Base-by-base conservation (phyloP, 2,329 filamentous ascomycete genomes). In the Periglandula ipomoeae region DNA sequence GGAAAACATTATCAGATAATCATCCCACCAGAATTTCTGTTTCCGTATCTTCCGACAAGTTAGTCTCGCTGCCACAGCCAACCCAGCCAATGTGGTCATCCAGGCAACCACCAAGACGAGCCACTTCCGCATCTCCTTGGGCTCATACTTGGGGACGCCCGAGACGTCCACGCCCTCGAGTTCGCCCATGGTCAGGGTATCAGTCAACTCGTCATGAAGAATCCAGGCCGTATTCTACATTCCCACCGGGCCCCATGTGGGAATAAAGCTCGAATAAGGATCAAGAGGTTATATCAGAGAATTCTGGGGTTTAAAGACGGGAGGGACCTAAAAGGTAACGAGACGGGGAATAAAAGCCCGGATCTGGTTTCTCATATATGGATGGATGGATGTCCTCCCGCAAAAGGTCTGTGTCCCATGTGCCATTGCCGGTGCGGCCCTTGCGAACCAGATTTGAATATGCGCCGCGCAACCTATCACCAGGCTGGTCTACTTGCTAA, bases 1-100 rank as follows among this genome's bases (percentile, higher is more conserved):
- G 10, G 71, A 73, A 48, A 68, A 72, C 2, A 73, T 53, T 44
- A 74, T 69, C 60, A 72, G 65, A 55, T 63, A 72, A 55, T 74
- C 71, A 59, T 74, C 71, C 71, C 70, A 72, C 70, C 70, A 72
- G 7, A 73, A 53, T 46, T 57, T 51, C 45, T 71, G 70, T 10
- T 58, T 61, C 45, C 67, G 67, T 44, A 71, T 55, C 41, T 61
- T 61, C 7, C 70, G 66, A 48, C 68, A 67, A 19, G 65, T 34
- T 5, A 74, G 42, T 5, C 71, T 63, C 22, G 73, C 57, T n/a
- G 46, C 55, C 7, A 73, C 66, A 6, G 61, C 55, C 2, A 65
- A 20, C 4, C 65, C 53, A 2, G 70, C 65, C 32, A 74, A 57
- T 17, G 63, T 59, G 4, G 69, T 71, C 50, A 72, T 60, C 6